These are phyloP conservation scores for Nicotiana benthamiana DNA, from an alignment of 257 asterid genomes.

Conservation along the genomic window DNA sequence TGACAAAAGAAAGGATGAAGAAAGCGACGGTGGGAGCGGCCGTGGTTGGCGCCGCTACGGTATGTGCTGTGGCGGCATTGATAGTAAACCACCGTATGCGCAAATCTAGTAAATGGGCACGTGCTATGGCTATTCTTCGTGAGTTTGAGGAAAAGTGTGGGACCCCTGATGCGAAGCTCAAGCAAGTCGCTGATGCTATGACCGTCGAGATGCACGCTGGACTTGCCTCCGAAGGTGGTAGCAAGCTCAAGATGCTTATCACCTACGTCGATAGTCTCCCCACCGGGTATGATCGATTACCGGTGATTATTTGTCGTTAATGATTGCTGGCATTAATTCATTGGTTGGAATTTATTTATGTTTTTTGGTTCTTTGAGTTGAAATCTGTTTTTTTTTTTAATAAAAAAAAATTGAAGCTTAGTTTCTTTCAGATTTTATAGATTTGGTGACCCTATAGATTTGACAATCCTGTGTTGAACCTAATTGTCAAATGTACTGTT, in stretches of 20 bases:
- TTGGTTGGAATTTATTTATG: neutral
- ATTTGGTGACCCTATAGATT: neutral
- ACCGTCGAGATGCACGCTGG: slow-evolving; percentile 75
- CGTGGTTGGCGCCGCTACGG: slow-evolving; percentile 43
- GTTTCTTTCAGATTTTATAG: neutral
- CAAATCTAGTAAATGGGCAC: slow-evolving; percentile 41
- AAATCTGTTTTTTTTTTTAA: neutral
- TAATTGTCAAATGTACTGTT: neutral
- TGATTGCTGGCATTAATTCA: neutral
- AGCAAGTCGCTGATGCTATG: slow-evolving; percentile 66
- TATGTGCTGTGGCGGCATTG: slow-evolving; percentile 48
- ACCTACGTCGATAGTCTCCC: slow-evolving; percentile 60
- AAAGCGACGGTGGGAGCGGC: slow-evolving; percentile 44
- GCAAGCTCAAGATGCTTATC: slow-evolving; percentile 61
- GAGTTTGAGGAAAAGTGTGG: slow-evolving; percentile 52
- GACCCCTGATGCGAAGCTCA: slow-evolving; percentile 34
- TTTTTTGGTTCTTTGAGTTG: neutral
- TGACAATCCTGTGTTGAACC: neutral
- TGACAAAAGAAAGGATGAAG: slow-evolving; percentile 15
- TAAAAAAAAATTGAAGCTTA: neutral
- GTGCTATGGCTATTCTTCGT: slow-evolving; percentile 39
- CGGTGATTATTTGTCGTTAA: neutral
- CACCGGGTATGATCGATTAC: slow-evolving; percentile 37
- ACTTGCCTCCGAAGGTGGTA: slow-evolving; percentile 64
- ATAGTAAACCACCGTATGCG: slow-evolving; percentile 40